These are phyloP conservation scores for Botrytis tulipae DNA, from an alignment of 2,329 filamentous ascomycete species.

Conservation along the genomic window DNA sequence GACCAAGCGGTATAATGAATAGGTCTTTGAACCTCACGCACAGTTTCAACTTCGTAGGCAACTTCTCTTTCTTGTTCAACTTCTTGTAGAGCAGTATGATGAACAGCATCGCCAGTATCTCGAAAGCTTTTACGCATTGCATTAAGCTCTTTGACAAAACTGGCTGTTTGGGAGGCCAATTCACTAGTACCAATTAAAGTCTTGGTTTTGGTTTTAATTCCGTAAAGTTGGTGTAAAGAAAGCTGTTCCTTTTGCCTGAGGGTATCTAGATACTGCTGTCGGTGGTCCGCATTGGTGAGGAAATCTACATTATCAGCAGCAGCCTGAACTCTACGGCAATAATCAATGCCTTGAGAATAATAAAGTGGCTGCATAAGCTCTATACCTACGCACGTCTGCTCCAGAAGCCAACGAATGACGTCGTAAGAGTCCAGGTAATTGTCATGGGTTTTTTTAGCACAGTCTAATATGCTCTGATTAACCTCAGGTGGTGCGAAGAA, in stretches of 20 bases:
- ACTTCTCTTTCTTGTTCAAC: slow-evolving; percentile 49
- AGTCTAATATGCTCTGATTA: slow-evolving; percentile 53
- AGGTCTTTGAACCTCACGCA: slow-evolving; percentile 47
- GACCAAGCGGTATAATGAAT: slow-evolving; percentile 40
- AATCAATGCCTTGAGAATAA: slow-evolving; percentile 59
- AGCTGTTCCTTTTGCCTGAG: slow-evolving; percentile 55
- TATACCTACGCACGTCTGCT: slow-evolving; percentile 60
- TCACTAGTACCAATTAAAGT: slow-evolving; percentile 6
- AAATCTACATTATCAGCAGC: slow-evolving; percentile 44
- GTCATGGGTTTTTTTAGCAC: slow-evolving; percentile 36
- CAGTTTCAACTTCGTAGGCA: slow-evolving; percentile 45
- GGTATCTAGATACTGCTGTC: slow-evolving; percentile 43
- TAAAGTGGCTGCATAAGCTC: slow-evolving; percentile 60
- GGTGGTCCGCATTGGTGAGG: slow-evolving; percentile 40
- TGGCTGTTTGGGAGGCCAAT: slow-evolving; percentile 32
- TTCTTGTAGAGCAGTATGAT: slow-evolving; percentile 56
- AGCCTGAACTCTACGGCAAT: slow-evolving; percentile 55
- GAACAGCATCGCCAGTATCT: slow-evolving; percentile 45
- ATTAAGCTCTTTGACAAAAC: slow-evolving; percentile 39
- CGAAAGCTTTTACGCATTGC: slow-evolving; percentile 40
- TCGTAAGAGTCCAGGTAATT: slow-evolving; percentile 40
- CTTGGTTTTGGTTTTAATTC: slow-evolving; percentile 35
- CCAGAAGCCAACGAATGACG: slow-evolving; percentile 60
- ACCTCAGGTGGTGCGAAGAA: slow-evolving; percentile 38
- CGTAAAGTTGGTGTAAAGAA: slow-evolving; percentile 58